These are phyloP conservation scores for Podospora bellae-mahoneyi DNA, from an alignment of 495 filamentous ascomycete species.

Conservation along the genomic window DNA sequence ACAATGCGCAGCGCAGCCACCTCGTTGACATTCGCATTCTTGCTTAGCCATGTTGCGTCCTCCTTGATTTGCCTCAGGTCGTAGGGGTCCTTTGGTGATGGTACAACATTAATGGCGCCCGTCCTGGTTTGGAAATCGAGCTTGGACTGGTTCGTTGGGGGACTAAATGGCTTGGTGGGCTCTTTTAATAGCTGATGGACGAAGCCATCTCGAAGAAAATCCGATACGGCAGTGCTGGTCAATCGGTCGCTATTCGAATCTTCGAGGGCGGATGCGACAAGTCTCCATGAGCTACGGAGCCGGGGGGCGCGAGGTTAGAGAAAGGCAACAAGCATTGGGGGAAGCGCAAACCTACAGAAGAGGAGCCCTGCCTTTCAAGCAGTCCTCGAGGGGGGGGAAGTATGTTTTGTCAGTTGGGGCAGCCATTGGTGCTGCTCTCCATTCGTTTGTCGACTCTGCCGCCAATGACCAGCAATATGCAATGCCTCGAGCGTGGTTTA, in stretches of 20 bases:
- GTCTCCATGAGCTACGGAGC: slow-evolving; percentile 66
- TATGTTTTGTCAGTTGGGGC: slow-evolving; percentile 48
- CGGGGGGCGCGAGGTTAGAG: slow-evolving; percentile 39
- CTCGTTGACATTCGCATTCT: slow-evolving; percentile 72
- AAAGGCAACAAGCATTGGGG: slow-evolving; percentile 7
- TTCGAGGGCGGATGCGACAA: slow-evolving; percentile 62
- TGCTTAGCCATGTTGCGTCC: slow-evolving; percentile 81
- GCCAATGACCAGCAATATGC: slow-evolving; percentile 12
- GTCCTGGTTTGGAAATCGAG: slow-evolving; percentile 80
- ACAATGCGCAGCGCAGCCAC: slow-evolving; percentile 75
- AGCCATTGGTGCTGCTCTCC: slow-evolving; percentile 63
- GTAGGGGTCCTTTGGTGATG: slow-evolving; percentile 62
- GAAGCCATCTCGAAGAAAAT: slow-evolving; percentile 65
- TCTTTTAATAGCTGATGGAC: slow-evolving; percentile 62
- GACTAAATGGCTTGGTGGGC: slow-evolving; percentile 60
- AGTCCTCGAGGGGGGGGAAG: slow-evolving; percentile 47
- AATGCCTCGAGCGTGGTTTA: slow-evolving; percentile 11
- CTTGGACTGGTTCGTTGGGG: slow-evolving; percentile 57
- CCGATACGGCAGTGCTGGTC: slow-evolving; percentile 48
- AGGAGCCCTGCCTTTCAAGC: slow-evolving; percentile 43
- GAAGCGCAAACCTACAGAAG: slow-evolving; percentile 42
- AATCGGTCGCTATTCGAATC: slow-evolving; percentile 49
- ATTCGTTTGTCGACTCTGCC: slow-evolving; percentile 24
- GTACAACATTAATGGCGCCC: slow-evolving; percentile 82
- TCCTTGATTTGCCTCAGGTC: slow-evolving; percentile 79